Base-by-base conservation (phyloP, 352 stramenopile species). In the Pythium rhizo-oryzae region DNA sequence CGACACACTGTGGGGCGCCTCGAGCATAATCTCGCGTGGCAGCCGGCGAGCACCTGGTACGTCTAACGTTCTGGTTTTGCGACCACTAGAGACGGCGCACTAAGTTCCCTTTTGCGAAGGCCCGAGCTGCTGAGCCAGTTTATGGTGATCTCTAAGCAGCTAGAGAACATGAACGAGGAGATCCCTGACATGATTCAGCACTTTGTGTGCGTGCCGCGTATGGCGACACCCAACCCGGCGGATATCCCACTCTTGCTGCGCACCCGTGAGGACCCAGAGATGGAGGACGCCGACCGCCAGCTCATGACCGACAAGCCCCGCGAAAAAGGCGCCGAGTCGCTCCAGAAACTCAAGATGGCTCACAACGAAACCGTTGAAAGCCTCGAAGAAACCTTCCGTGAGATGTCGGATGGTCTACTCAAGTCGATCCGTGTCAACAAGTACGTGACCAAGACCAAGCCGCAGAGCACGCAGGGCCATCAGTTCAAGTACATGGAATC, bases 161-260 rank as follows among this genome's bases (percentile, higher is more conserved):
- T 94, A 21, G 87, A 95, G 74, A 95, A 95, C 72, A 95, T 95
- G 80, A 92, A 93, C 69, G 85, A 95, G 25, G 87, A 95, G 58
- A 91, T 95, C 55, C 87, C 87, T 19, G 87, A 95, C 47, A 74
- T 92, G 67, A 72, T 95, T 64, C 87, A 93, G 73, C 87, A 95
- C 58, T 95, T 93, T 65, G 87, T 85, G 13, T 95, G 87, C 46
- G 84, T 92, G 30, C 85, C 87, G 55, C 82, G 85, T 50, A 93
- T 95, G 85, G 85, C 85, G 71, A 92, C 85, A 46, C 87, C 85
- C 11, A 92, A 93, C 53, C 77, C 87, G 9, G 62, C 85, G 4
- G 83, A 95, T 44, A 93, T 95, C 59, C 87, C 85, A 55, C 68
- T 93, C 59, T 64, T 94, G 59, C 57, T 95, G 64, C 76, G 87